These are phyloP conservation scores for Linum usitatissimum DNA, from an alignment of 345 rosid genomes.

Conservation along the genomic window DNA sequence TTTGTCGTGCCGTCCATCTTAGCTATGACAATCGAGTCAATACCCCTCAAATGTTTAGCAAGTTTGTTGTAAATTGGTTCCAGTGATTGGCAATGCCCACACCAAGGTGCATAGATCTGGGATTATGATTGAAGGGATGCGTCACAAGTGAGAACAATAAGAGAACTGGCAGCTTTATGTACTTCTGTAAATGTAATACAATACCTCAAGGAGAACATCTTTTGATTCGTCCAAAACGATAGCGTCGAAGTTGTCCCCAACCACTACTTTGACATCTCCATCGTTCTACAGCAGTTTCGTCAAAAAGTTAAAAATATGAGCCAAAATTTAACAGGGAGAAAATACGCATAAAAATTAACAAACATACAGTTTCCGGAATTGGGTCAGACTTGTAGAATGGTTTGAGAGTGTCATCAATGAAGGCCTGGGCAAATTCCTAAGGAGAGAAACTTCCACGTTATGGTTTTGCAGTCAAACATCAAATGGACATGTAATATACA, in stretches of 20 bases:
- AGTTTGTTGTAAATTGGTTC: slow-evolving; percentile 93
- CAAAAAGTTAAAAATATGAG: slow-evolving; percentile 12
- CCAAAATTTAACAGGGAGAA: slow-evolving; percentile 2
- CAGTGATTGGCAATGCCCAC: slow-evolving; percentile 96
- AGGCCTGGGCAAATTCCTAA: slow-evolving; percentile 62
- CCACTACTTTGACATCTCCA: slow-evolving; percentile 92
- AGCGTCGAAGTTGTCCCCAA: slow-evolving; percentile 84
- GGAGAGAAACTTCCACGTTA: not conserved
- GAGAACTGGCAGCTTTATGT: not conserved
- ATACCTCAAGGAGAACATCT: slow-evolving; percentile 96
- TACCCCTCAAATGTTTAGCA: slow-evolving; percentile 66
- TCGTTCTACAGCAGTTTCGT: slow-evolving; percentile 46
- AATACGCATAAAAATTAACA: not conserved
- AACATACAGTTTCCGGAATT: slow-evolving; percentile 73
- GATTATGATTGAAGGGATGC: slow-evolving; percentile 9
- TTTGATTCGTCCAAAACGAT: slow-evolving; percentile 88
- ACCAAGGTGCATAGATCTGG: slow-evolving; percentile 98
- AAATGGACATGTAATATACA: not conserved
- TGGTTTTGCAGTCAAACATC: not conserved
- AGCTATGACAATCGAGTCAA: slow-evolving; percentile 80
- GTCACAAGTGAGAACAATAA: slow-evolving; percentile 1
- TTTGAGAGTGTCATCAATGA: slow-evolving; percentile 67
- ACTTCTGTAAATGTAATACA: slow-evolving; percentile 1
- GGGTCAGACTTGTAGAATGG: slow-evolving; percentile 95
- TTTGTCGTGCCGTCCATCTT: slow-evolving; percentile 99